Conservation (phyloP, 345 rosid species). For the Aegle marmelos region DNA sequence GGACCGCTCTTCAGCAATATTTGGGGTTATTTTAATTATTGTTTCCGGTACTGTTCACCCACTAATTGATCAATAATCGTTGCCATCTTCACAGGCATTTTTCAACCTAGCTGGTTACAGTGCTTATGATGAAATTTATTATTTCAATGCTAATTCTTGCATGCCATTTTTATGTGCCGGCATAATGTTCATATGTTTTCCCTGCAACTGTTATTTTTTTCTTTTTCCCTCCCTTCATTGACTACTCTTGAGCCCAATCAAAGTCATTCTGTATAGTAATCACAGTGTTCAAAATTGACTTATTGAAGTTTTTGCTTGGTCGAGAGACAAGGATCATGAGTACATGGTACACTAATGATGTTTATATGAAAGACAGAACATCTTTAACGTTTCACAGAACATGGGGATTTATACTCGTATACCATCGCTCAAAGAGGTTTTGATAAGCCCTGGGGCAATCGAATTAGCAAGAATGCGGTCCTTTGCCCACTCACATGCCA, state of each 20-base stretch:
- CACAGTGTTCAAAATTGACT: too few relatives aligned
- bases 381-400: not conserved
- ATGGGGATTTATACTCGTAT: not conserved
- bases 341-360: too few relatives aligned
- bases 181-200: not conserved
- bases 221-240: too few relatives aligned
- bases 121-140: not conserved
- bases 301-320: too few relatives aligned
- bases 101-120: not conserved
- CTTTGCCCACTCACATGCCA: conserved; percentile 51
- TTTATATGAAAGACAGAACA: too few relatives aligned
- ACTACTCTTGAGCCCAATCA: too few relatives aligned
- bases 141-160: not conserved
- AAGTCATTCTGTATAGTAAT: too few relatives aligned
- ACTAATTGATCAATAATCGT: not conserved
- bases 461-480: conserved; percentile 40
- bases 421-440: conserved; percentile 22
- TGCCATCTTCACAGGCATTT: not conserved
- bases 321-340: too few relatives aligned
- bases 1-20: too few relatives aligned
- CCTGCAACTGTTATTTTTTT: too few relatives aligned
- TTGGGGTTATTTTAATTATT: not conserved
- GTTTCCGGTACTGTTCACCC: not conserved
- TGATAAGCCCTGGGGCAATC: conserved; percentile 39
- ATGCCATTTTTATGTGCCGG: not conserved